These are phyloP conservation scores for Neophaeococcomyces aloes DNA, from an alignment of 2,329 filamentous ascomycete species.

Conservation along the genomic window DNA sequence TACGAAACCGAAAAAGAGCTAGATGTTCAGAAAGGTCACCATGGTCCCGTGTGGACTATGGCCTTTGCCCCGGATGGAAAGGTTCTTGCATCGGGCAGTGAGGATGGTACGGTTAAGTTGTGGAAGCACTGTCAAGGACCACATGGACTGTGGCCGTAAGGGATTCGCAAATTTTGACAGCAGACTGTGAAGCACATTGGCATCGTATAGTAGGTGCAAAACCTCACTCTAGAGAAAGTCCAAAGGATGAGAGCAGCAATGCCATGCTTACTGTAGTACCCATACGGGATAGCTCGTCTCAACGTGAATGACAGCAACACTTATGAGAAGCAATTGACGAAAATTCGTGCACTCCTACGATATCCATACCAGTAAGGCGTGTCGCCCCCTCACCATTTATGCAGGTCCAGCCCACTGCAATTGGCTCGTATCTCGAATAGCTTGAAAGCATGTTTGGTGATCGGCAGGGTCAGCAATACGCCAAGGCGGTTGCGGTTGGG, in stretches of 20 bases:
- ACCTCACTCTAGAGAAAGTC: too few relatives aligned
- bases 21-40: slow-evolving; percentile 91
- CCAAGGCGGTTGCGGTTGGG: background rate
- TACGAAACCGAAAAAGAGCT: slow-evolving; percentile 75
- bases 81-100: slow-evolving; percentile 88
- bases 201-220: too few relatives aligned
- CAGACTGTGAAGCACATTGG: too few relatives aligned
- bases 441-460: background rate
- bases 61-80: slow-evolving; percentile 93
- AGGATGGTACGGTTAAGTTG: slow-evolving; percentile 95
- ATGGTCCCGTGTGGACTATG: slow-evolving; percentile 93
- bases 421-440: background rate
- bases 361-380: too few relatives aligned
- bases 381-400: background rate
- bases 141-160: slow-evolving; percentile 54
- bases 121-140: slow-evolving; percentile 58
- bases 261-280: too few relatives aligned
- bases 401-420: slow-evolving; percentile 1
- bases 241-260: too few relatives aligned
- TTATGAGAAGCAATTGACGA: too few relatives aligned
- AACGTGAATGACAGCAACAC: too few relatives aligned
- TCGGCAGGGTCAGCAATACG: background rate
- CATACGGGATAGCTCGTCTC: too few relatives aligned
- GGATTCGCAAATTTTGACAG: background rate
- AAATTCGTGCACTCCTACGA: too few relatives aligned